A percentile compares a stretch with the other conserved stretches of the same genome.
These are phyloP conservation scores for Rhodotorula babjevae DNA, from an alignment of 768 basidiomycete genomes.

Conservation along the genomic window DNA sequence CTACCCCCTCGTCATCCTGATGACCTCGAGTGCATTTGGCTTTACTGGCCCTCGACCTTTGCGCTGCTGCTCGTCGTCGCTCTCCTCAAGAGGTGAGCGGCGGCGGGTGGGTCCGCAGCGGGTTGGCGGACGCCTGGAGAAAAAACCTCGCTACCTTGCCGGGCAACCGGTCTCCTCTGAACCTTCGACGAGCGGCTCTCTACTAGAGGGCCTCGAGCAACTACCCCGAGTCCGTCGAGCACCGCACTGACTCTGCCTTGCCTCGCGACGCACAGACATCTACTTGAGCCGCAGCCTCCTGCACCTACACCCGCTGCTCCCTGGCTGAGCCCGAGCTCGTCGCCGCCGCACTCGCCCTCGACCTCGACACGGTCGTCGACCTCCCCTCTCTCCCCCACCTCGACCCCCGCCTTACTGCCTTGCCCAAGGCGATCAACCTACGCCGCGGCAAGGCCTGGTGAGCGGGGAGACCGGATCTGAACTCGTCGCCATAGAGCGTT, in stretches of 20 bases:
- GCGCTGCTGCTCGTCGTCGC: neutral
- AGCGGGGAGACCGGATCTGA: neutral
- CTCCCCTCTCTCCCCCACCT: too few relatives aligned
- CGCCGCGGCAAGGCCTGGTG: slow-evolving; percentile 5
- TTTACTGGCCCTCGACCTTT: neutral
- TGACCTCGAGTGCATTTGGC: slow-evolving; percentile 23
- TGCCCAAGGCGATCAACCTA: neutral
- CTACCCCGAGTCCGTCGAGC: neutral
- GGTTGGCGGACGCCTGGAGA: slow-evolving; percentile 4
- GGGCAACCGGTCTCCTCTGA: slow-evolving; percentile 10
- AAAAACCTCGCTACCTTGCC: slow-evolving; percentile 19
- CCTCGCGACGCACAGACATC: too few relatives aligned
- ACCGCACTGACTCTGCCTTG: too few relatives aligned
- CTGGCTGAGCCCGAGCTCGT: too few relatives aligned
- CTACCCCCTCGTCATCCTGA: neutral
- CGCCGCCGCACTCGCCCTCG: too few relatives aligned
- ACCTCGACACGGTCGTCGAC: neutral
- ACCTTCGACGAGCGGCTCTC: neutral
- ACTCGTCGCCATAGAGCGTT: neutral
- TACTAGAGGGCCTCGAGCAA: too few relatives aligned
- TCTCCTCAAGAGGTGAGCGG: too few relatives aligned
- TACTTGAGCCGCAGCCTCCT: too few relatives aligned
- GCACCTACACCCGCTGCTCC: too few relatives aligned
- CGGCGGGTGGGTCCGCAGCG: neutral
- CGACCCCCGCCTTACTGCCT: neutral